Evolutionary conservation across 352 stramenopile genomes (phyloP).

Genomic region (Pythium periplocum): DNA sequence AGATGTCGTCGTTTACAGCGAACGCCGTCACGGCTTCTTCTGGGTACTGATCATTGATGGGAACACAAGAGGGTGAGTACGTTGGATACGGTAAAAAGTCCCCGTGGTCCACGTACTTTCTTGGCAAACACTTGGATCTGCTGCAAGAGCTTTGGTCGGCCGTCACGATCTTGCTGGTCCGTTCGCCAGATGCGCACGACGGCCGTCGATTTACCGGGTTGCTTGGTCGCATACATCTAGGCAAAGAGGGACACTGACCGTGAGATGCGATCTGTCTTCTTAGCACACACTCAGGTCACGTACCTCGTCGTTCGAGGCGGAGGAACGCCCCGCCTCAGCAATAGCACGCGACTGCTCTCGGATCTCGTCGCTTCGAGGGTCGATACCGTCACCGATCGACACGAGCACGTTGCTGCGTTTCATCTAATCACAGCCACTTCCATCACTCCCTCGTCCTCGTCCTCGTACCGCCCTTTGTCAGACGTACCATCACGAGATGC

Average conservation of each 20-base stretch:
- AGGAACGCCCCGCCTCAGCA: constrained; percentile 58
- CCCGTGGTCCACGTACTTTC: constrained; percentile 23
- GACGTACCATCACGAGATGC: constrained; percentile 80
- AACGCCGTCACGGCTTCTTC: constrained; percentile 86
- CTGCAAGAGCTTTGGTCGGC: constrained; percentile 79
- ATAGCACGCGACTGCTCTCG: constrained; percentile 75
- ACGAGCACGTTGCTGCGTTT: constrained; percentile 86
- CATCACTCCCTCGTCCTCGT: too few species aligned
- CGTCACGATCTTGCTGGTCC: constrained; percentile 83
- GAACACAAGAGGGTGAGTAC: not conserved
- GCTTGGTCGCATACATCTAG: constrained; percentile 42
- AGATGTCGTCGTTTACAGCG: constrained; percentile 77
- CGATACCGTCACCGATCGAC: constrained; percentile 81
- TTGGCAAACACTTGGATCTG: constrained; percentile 85
- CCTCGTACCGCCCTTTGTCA: not conserved
- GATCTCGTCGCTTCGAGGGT: constrained; percentile 71
- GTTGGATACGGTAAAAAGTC: too few species aligned
- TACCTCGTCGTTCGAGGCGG: constrained; percentile 51
- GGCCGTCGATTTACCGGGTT: constrained; percentile 59
- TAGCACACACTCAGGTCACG: constrained; percentile 2
- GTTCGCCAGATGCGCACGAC: constrained; percentile 85
- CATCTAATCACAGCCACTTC: constrained; percentile 38
- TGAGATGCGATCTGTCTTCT: constrained; percentile 6
- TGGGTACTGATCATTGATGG: constrained; percentile 34
- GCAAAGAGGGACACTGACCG: not conserved